Evolutionary conservation across 208 protist genomes (phyloP), one percentile per base, ranked within the genome.

Genomic region (Angomonas deanei): DNA sequence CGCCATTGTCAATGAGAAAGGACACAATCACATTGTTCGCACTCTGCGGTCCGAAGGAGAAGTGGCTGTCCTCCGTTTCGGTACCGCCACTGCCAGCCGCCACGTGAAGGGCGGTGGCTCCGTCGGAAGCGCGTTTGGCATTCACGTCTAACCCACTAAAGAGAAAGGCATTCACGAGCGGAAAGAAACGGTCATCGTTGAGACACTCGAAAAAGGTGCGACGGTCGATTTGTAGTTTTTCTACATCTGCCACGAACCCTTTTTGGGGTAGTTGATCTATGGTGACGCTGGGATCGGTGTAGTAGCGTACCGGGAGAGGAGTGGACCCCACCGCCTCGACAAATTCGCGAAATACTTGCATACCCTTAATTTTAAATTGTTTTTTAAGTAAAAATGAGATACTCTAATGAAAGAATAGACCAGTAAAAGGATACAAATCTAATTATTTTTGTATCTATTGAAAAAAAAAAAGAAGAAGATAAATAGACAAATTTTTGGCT

Each of bases 1-100:
- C 54, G 4, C 30, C 30, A 30, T 59, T 59, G 17, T 59, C 54
- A 8, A 59, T 59, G 11, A 59, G 31, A 34, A 59, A 59, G 15
- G 23, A 19, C 10, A 59, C 3, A 6, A 59, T 26, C 4, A 59
- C 3, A 5, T 39, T 2, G 32, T 59, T 59, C 2, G 54, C 11
- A 33, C 50, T 32, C 19, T 24, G 50, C 21, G 21, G 50, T 8
- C 50, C 28, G 6, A 32, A 11, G 50, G 34, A 15, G 8, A 15
- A 19, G 5, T 17, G 11, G n/a, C 50, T 33, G n/a, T 28, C 21
- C 50, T 17, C 23, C 26, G 5, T 11, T 11, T 33, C 6, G 8
- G 3, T 28, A 6, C 50, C 24, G 3, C 26, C 26, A 19, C 50
- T 56, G 5, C 21, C 23, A 11, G 28, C 50, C 5, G 50, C 50